Evolutionary conservation across 75 land plant genomes (phyloP).

Genomic region (Cunninghamia lanceolata): DNA sequence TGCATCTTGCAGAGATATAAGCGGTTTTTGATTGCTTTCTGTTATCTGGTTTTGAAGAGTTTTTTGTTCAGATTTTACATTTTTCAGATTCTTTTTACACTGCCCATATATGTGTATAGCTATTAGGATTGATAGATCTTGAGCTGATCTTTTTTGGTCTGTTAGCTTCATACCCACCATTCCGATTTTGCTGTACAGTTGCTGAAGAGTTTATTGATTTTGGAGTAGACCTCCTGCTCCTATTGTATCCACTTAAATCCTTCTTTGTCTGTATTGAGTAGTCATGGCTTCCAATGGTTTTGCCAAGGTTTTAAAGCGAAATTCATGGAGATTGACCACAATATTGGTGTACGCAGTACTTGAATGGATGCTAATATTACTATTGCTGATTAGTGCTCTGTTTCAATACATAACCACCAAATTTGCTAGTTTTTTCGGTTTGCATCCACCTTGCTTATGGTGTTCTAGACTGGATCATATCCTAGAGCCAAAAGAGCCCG

Average conservation of each 20-base stretch:
- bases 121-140: background rate
- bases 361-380: conserved; percentile 45
- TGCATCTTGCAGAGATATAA: background rate
- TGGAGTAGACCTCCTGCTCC: conserved; percentile 7
- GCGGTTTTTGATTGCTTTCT: background rate
- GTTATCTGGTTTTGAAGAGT: background rate
- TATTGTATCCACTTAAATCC: background rate
- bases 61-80: conserved; percentile 6
- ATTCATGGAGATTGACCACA: conserved; percentile 25
- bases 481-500: conserved; percentile 16
- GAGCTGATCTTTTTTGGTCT: background rate
- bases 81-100: background rate
- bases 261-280: background rate
- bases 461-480: conserved; percentile 54
- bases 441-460: conserved; percentile 40
- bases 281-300: conserved; percentile 7
- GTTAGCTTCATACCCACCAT: background rate
- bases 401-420: conserved; percentile 34
- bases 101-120: background rate
- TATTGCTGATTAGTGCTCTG: conserved; percentile 42
- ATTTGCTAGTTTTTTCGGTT: conserved; percentile 43
- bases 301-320: background rate
- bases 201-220: background rate
- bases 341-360: conserved; percentile 39
- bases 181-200: background rate